Percentiles rank a stretch among this genome's conserved stretches.
Evolutionary conservation across 148 eudicot genomes (phyloP).

Genomic region (Chenopodium quinoa): DNA sequence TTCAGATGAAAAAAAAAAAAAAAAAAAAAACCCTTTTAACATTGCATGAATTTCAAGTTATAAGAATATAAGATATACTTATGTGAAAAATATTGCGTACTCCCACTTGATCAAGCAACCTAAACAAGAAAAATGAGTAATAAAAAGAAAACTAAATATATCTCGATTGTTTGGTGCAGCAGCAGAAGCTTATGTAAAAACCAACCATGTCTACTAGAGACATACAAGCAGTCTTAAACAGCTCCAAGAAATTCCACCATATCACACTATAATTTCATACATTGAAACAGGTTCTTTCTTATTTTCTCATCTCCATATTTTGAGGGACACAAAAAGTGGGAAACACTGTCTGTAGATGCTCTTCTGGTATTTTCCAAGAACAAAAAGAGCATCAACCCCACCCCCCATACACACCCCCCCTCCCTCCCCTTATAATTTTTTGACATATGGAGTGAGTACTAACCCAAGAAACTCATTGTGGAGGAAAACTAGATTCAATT

Average conservation of each 20-base stretch:
- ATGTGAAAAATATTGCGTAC: not conserved
- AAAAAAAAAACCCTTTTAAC: not conserved
- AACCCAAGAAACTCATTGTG: not conserved
- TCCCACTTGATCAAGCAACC: not conserved
- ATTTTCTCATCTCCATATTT: not conserved
- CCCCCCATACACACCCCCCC: not conserved
- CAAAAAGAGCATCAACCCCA: not conserved
- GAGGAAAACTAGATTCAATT: not conserved
- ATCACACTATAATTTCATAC: not conserved
- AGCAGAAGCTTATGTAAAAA: not conserved
- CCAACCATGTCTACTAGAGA: not conserved
- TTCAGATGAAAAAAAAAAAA: not conserved
- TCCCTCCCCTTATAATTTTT: not conserved
- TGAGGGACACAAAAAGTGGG: not conserved
- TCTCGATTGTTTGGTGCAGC: not conserved
- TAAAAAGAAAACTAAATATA: not conserved
- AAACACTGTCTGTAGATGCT: not conserved
- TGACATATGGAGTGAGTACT: not conserved
- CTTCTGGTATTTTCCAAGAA: not conserved
- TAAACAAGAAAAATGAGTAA: not conserved
- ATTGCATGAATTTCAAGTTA: not conserved
- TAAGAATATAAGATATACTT: not conserved
- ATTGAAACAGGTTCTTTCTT: not conserved
- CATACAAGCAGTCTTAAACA: not conserved
- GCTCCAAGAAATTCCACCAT: not conserved